These are phyloP conservation scores for Nannochloropsis gaditana DNA, from an alignment of 108 stramenopile species.

Conservation along the genomic window DNA sequence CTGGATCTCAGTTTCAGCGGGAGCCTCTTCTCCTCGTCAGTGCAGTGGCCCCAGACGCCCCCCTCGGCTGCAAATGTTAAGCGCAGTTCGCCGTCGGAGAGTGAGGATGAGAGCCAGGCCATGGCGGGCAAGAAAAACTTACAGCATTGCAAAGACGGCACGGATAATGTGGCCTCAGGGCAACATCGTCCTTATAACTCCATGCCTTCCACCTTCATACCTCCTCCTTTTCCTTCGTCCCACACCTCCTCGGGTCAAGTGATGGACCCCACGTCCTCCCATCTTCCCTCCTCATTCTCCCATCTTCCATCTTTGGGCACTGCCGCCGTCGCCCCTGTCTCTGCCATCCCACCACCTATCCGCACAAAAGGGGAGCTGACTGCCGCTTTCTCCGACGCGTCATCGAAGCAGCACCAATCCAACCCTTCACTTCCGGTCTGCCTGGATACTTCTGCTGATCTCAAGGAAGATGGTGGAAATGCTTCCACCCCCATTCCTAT, in stretches of 20 bases:
- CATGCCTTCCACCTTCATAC: not conserved
- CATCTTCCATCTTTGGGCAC: not conserved
- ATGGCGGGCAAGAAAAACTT: no score
- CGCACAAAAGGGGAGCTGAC: no score
- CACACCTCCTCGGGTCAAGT: not conserved
- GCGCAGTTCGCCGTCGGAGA: no score
- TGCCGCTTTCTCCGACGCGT: no score
- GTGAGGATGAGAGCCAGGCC: no score
- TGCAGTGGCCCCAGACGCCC: not conserved
- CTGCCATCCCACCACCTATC: not conserved
- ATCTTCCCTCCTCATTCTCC: not conserved
- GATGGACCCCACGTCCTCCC: not conserved
- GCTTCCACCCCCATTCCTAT: not conserved
- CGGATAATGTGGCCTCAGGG: no score
- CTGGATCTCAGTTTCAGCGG: not conserved
- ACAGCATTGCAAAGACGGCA: no score
- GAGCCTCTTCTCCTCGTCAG: not conserved
- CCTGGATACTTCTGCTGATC: no score
- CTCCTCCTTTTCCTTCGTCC: not conserved
- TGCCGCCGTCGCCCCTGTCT: not conserved
- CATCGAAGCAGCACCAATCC: no score
- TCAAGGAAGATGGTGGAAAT: no score
- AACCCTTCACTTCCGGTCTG: no score
- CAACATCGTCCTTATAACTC: not conserved
- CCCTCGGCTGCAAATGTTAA: not conserved